Evolutionary conservation across 768 basidiomycete species (phyloP), one percentile per base, ranked within the genome.

Genomic region (Tricholoma hemisulphureum): DNA sequence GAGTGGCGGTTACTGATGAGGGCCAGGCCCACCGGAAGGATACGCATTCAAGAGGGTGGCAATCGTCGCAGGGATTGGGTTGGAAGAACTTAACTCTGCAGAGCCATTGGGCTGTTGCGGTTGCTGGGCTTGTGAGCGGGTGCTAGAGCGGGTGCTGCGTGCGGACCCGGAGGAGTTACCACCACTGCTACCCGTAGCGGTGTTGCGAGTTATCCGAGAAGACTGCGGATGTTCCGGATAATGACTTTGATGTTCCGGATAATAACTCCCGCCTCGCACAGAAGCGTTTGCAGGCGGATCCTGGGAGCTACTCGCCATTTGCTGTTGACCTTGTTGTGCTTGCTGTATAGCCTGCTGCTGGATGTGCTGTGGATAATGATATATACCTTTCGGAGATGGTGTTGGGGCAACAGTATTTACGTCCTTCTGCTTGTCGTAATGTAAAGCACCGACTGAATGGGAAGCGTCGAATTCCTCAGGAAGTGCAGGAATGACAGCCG

Each of bases 11-110:
- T 58, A 63, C n/a, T 65, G 58, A n/a, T 57, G 50, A 13, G 61
- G 61, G 11, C 61, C 52, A 20, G 61, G 28, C 6, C 45, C 61
- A 20, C 53, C 62, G 8, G 63, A 63, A 8, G 84, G 78, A 67
- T 86, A 87, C n/a, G 86, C 85, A 62, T 85, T 83, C 85, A 89
- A 84, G 61, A 89, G 86, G 58, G 80, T 84, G 31, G 85, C 88
- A 66, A 88, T 82, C 53, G 85, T 80, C 24, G 84, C 73, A 2
- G 83, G 79, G 8, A 81, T 73, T 6, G 26, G 8, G 24, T 26
- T 37, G 21, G 23, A 18, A 0, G 75, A 62, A 20, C 68, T 70
- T 21, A 71, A 63, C 29, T 67, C 55, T 28, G 69, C 35, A 24
- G 69, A 56, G 50, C 63, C 57, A 2, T 59, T 29, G 13, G 49